phyloP scores from a whole-genome alignment of 768 basidiomycete genomes.

The Lanmaoa pseudosensibilis region DNA sequence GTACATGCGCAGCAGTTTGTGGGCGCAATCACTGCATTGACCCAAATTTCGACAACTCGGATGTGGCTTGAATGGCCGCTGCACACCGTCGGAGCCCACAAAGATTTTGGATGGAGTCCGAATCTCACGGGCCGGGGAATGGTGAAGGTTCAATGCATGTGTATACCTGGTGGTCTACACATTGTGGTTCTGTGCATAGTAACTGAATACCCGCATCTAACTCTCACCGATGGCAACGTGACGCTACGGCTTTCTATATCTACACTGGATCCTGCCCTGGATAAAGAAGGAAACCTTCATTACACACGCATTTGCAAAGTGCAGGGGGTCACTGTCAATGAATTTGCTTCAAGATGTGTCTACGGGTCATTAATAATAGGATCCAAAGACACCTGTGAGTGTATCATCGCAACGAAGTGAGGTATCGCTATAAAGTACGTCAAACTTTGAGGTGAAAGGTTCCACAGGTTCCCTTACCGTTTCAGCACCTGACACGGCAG shows the following conservation, averaged over 20 bases:
- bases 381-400: not conserved
- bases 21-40: conserved; percentile 26
- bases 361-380: not conserved
- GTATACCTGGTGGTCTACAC: not conserved
- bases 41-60: not conserved
- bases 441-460: conserved; percentile 7
- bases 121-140: not conserved
- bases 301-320: not conserved
- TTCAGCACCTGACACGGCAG: conserved; percentile 65
- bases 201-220: not conserved
- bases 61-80: conserved; percentile 3
- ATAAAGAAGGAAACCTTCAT: not conserved
- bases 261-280: not conserved
- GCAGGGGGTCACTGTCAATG: not conserved
- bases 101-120: not conserved
- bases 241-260: conserved; percentile 1
- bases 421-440: conserved; percentile 50
- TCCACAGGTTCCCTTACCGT: conserved; percentile 45
- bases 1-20: conserved; percentile 17
- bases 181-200: not conserved
- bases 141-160: not conserved
- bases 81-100: not conserved
- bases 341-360: not conserved
- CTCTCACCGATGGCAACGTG: too few relatives aligned
- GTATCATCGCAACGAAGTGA: conserved; percentile 53